Conservation (phyloP, 164 flowering plant genomes). For the Kingdonia uniflora region DNA sequence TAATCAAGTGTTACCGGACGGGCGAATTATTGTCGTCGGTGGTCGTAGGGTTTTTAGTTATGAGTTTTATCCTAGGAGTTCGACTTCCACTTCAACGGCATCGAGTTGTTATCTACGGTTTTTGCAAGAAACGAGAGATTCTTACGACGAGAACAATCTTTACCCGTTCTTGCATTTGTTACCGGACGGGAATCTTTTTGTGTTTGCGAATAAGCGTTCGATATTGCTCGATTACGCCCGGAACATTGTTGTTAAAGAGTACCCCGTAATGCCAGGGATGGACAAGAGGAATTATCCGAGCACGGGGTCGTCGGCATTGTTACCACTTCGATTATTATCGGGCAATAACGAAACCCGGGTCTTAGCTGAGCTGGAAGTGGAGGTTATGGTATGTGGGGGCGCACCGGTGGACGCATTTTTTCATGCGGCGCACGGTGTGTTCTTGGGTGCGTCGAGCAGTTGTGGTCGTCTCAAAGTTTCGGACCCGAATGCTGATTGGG, state of each 20-base stretch:
- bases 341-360: neutral
- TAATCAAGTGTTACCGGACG: conserved; percentile 72
- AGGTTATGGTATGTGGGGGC: conserved; percentile 83
- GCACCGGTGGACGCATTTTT: conserved; percentile 42
- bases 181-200: conserved; percentile 67
- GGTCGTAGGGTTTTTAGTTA: conserved; percentile 54
- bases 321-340: conserved; percentile 31
- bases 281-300: conserved; percentile 62
- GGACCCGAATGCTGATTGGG: conserved; percentile 54
- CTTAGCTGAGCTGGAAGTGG: conserved; percentile 21
- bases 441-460: conserved; percentile 34
- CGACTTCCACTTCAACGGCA: neutral
- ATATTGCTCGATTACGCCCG: conserved; percentile 39
- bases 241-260: conserved; percentile 33
- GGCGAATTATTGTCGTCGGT: conserved; percentile 57
- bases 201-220: conserved; percentile 67
- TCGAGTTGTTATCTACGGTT: conserved; percentile 24
- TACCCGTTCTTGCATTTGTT: conserved; percentile 78
- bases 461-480: conserved; percentile 59
- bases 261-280: conserved; percentile 49
- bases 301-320: conserved; percentile 74
- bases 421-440: conserved; percentile 12
- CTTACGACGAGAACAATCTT: conserved; percentile 54
- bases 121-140: conserved; percentile 45
- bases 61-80: conserved; percentile 57